These are phyloP conservation scores for Trifolium subterraneum DNA, from an alignment of 306 rosid species.

Conservation along the genomic window DNA sequence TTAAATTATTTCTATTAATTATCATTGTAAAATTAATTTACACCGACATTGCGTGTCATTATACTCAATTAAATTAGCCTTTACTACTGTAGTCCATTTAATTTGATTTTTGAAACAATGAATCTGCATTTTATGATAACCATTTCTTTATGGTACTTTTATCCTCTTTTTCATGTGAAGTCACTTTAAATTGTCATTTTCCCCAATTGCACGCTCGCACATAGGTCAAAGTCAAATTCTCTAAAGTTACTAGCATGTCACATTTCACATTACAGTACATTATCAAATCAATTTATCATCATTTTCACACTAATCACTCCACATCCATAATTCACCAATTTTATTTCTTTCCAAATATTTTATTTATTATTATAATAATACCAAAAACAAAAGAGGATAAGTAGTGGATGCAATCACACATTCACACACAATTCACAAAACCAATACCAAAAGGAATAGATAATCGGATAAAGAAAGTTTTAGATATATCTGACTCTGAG, in stretches of 20 bases:
- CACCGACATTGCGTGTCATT: no score
- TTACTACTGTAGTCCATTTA: not conserved
- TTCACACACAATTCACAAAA: not conserved
- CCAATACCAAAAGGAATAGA: not conserved
- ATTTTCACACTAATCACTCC: not conserved
- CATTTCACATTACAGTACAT: slow-evolving; percentile 23
- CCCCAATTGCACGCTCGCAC: not conserved
- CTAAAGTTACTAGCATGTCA: not conserved
- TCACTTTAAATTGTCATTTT: slow-evolving; percentile 7
- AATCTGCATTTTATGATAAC: not conserved
- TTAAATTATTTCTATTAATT: no score
- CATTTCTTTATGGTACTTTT: not conserved
- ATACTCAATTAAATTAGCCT: no score
- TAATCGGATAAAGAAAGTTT: not conserved
- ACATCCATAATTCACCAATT: slow-evolving; percentile 24
- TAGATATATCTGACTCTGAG: not conserved
- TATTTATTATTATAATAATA: no score
- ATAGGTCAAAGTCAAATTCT: slow-evolving; percentile 33
- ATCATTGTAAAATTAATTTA: no score
- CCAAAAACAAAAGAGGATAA: not conserved
- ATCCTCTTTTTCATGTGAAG: not conserved
- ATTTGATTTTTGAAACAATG: not conserved
- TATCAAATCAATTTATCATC: not conserved
- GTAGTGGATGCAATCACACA: not conserved
- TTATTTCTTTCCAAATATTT: not conserved